Base-by-base conservation (phyloP, 148 eudicot genomes). In the Camellia granthamiana region DNA sequence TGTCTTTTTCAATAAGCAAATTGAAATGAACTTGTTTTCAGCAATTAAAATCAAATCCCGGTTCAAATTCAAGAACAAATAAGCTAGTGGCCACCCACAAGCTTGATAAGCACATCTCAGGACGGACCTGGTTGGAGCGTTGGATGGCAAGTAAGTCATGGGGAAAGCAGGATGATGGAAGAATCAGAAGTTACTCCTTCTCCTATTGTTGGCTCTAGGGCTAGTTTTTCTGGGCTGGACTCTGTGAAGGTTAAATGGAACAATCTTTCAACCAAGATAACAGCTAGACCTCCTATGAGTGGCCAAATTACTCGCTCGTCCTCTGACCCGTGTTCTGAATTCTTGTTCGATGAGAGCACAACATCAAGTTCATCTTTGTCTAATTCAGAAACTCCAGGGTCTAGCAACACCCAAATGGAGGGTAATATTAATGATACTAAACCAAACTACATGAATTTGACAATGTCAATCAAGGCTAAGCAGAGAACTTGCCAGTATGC, bases 111-210 rank as follows among this genome's bases (percentile, higher is more conserved):
- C 78, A 56, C 73, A 65, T 77, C 77, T 69, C 87, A 18, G 87
- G 87, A 49, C 81, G 80, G 79, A 91, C 86, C 85, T 95, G 97
- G 96, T 80, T 95, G 38, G 97, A 93, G 63, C 88, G 91, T 68
- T 93, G 94, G 98, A 90, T 90, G 93, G 88, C 97, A 10, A 64
- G 79, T 14, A 91, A 90, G 86, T 90, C 97, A 60, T 93, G 95
- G 94, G 94, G 96, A 93, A 77, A 84, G 75, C 51, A 85, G 83
- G 81, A 62, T 88, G 19, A 83, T 86, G 82, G 93, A 85, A 68
- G 90, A 86, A 43, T 88, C 89, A 16, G 81, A 72, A 13, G 47
- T 46, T 69, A 84, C 90, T 72, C 90, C 89, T 54, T 21, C 4
- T 62, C 68, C 30, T 23, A 23, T 23, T 23, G 30, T 23, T 49